phyloP scores from a whole-genome alignment of 1,139 yeast genomes.

The Blastobotrys buckinghamii region DNA sequence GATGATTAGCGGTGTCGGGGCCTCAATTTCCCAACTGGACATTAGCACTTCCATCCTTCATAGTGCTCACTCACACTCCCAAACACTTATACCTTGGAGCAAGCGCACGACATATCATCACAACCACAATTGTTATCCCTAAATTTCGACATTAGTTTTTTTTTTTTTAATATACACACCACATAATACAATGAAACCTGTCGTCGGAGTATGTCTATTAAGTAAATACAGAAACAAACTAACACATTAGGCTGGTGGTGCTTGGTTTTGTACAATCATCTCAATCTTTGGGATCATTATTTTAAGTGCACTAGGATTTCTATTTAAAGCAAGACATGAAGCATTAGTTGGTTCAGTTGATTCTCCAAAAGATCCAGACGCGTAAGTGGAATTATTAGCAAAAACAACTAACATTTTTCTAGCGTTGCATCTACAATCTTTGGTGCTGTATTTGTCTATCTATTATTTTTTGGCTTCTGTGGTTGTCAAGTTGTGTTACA shows the following conservation, averaged over 20 bases:
- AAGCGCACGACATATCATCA: too few relatives aligned
- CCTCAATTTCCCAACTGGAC: too few relatives aligned
- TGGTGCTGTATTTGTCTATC: slow-evolving; percentile 82
- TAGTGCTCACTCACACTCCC: too few relatives aligned
- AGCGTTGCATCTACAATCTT: slow-evolving; percentile 83
- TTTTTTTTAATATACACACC: not conserved
- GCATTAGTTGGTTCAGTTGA: slow-evolving; percentile 86
- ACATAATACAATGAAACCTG: slow-evolving; percentile 32
- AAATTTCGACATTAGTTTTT: not conserved
- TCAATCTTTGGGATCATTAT: slow-evolving; percentile 90
- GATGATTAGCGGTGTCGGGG: too few relatives aligned
- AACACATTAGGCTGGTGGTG: slow-evolving; percentile 56
- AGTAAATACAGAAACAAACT: not conserved
- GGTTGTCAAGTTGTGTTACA: slow-evolving; percentile 73
- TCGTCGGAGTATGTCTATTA: slow-evolving; percentile 32
- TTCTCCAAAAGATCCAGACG: slow-evolving; percentile 90
- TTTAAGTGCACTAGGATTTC: slow-evolving; percentile 72
- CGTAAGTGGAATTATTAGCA: slow-evolving; percentile 38
- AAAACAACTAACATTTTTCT: not conserved
- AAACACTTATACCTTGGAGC: too few relatives aligned
- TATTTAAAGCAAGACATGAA: slow-evolving; percentile 79
- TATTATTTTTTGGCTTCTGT: slow-evolving; percentile 76
- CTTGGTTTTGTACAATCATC: slow-evolving; percentile 91
- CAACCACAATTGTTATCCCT: too few relatives aligned
- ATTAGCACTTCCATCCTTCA: too few relatives aligned